Percentiles rank a stretch among this genome's conserved stretches.
Conservation (phyloP, 2,329 filamentous ascomycete species). For the Neopestalotiopsis rosae region DNA sequence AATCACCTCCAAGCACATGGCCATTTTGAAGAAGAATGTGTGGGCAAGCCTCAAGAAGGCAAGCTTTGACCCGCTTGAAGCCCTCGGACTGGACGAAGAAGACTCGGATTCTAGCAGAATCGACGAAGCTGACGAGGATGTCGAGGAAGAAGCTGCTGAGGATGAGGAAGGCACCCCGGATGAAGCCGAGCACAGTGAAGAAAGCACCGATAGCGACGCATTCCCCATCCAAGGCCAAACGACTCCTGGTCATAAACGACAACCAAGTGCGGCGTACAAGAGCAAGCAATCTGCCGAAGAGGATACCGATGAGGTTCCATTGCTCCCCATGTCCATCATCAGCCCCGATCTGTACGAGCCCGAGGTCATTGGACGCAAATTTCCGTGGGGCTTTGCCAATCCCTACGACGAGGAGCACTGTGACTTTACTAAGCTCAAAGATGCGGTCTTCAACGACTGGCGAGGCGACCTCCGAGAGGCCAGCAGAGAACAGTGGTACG, state of each 20-base stretch:
- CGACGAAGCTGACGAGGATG: constrained; percentile 60
- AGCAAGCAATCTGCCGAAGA: constrained; percentile 50
- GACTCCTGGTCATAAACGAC: constrained; percentile 48
- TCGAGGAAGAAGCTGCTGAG: constrained; percentile 34
- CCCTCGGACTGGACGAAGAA: constrained; percentile 78
- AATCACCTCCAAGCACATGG: constrained; percentile 94
- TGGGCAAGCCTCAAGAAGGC: constrained; percentile 87
- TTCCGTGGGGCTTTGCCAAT: constrained; percentile 97
- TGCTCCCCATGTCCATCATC: constrained; percentile 89
- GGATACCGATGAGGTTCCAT: constrained; percentile 63
- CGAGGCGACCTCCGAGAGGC: constrained; percentile 87
- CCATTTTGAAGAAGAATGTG: constrained; percentile 86
- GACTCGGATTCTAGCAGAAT: constrained; percentile 59
- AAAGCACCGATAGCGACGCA: constrained; percentile 38
- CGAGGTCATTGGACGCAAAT: constrained; percentile 79
- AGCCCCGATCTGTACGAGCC: constrained; percentile 92
- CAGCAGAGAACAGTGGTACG: constrained; percentile 92
- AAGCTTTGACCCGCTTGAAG: constrained; percentile 86
- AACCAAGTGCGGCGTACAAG: constrained; percentile 52
- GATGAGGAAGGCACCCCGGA: constrained; percentile 33
- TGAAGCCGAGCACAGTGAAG: constrained; percentile 33
- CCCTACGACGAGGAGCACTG: constrained; percentile 91
- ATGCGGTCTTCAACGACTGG: constrained; percentile 94
- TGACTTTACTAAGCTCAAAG: constrained; percentile 89
- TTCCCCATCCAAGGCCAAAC: constrained; percentile 44